Base-by-base conservation (phyloP, 768 basidiomycete species). In the Mycena galopus region DNA sequence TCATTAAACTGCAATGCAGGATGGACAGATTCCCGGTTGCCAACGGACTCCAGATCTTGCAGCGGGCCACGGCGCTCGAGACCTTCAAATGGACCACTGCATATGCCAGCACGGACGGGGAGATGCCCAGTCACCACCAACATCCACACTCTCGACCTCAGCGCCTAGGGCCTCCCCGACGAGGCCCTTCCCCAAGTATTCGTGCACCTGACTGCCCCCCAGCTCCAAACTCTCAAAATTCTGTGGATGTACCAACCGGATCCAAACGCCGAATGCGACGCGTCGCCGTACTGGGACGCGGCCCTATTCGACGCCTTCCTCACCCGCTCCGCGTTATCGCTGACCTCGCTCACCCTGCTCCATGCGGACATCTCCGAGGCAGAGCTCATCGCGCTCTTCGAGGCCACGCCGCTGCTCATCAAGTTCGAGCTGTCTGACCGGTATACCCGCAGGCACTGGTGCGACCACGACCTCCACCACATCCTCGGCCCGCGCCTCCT, bases 21-120 rank as follows among this genome's bases (percentile, higher is more conserved):
- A 59, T 67, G 57, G 21, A 14, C 32, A 60, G 32, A n/a, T 62
- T 69, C 16, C 50, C 59, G 4, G 17, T 69, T 3, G 56, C 60
- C 7, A 69, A 69, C n/a, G 67, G 67, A 16, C 67, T 69, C 25
- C 60, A 69, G 14, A 35, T 69, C 23, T 27, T 69, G 12, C 29
- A 33, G 19, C 29, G 60, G 27, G 53, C 68, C 29, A 25, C 19
- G 23, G 21, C 35, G 21, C 68, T 69, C 51, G 68, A 69, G 51
- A 69, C 33, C 51, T 50, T 69, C 37, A 61, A 39, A 25, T 69
- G 50, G 67, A 62, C 67, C 50, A 61, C 50, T 23, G 16, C 59
- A 17, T 61, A 16, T 35, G 21, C 27, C 19, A 14, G 37, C 19
- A 17, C 1, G 60, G 42, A 55, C 10, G n/a, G n/a, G n/a, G n/a